Evolutionary conservation across 306 rosid species (phyloP).

Genomic region (Vigna trinervia): DNA sequence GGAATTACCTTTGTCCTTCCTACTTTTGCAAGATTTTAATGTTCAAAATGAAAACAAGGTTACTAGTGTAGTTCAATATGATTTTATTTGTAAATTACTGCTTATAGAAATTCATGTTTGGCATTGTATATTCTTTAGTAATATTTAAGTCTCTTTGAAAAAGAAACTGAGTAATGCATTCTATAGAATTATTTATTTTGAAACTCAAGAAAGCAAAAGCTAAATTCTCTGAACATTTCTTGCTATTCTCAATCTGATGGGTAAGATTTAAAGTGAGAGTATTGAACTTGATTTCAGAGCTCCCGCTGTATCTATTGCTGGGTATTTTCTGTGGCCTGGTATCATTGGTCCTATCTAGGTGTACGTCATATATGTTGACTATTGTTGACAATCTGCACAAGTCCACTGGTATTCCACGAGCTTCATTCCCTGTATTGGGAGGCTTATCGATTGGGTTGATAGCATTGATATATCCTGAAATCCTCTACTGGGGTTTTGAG

Average conservation of each 20-base stretch:
- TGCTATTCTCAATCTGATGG: constrained; percentile 43
- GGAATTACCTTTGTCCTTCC: constrained; percentile 17
- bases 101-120: constrained; percentile 13
- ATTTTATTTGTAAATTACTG: constrained; percentile 21
- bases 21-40: constrained; percentile 32
- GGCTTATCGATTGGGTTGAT: constrained; percentile 82
- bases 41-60: not conserved
- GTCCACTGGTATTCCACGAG: constrained; percentile 61
- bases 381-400: constrained; percentile 65
- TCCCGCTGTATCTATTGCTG: constrained; percentile 90
- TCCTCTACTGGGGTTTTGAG: constrained; percentile 95
- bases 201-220: constrained; percentile 21
- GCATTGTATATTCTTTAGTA: constrained; percentile 14
- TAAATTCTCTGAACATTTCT: constrained; percentile 30
- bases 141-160: not conserved
- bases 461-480: constrained; percentile 93
- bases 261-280: constrained; percentile 44
- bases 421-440: constrained; percentile 77
- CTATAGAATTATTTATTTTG: constrained; percentile 25
- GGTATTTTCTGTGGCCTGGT: constrained; percentile 89
- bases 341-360: constrained; percentile 79
- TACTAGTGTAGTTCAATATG: not conserved
- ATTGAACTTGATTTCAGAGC: constrained; percentile 78
- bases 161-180: constrained; percentile 29
- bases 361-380: constrained; percentile 75